Evolutionary conservation across 805 yeast species (phyloP), one percentile per base, ranked within the genome.

Genomic region (Candida vartiovaarae): DNA sequence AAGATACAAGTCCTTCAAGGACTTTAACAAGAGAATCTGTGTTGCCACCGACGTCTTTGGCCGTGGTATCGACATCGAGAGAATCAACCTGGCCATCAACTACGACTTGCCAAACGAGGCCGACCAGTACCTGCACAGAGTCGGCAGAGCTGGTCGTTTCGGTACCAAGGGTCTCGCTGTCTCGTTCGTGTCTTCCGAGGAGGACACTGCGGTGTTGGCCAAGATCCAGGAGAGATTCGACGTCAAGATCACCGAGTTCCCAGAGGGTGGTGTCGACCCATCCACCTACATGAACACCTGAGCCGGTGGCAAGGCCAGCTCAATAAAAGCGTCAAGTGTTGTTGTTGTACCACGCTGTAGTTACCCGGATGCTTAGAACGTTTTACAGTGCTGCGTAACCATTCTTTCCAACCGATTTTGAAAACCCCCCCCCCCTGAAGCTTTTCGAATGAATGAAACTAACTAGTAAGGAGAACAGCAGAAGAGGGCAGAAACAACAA

Each of bases 141-240:
- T 91, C 51, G 99, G 99, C 64, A 89, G 99, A 80, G 99, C 99
- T 56, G 99, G 99, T 72, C 90, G 99, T 78, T 91, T 91, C 61
- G 99, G 99, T 75, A 91, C 99, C 64, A 91, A 91, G 74, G 99
- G 99, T 73, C 80, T 93, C 59, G 95, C 97, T 42, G 77, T 93
- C 46, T 87, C 96, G 35, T 86, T 91, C 53, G 93, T 93, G 43
- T 75, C 93, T 36, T 75, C 82, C 46, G 84, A 80, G 59, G 91
- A 82, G 52, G 99, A 93, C 63, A 89, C 88, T 68, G 87, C 83
- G 70, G 85, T 90, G 36, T 76, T 93, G 66, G 84, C 77, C 60
- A 84, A 88, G 71, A 93, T 93, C 64, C 99, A 93, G 75, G 95
- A 87, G 57, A 82, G 98, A 72, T 93, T 93, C 69, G 97, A 91